A percentile compares a stretch with the other conserved stretches of the same genome.
phyloP scores from a whole-genome alignment of 441 rosid genomes.

The Isatis lusitanica region DNA sequence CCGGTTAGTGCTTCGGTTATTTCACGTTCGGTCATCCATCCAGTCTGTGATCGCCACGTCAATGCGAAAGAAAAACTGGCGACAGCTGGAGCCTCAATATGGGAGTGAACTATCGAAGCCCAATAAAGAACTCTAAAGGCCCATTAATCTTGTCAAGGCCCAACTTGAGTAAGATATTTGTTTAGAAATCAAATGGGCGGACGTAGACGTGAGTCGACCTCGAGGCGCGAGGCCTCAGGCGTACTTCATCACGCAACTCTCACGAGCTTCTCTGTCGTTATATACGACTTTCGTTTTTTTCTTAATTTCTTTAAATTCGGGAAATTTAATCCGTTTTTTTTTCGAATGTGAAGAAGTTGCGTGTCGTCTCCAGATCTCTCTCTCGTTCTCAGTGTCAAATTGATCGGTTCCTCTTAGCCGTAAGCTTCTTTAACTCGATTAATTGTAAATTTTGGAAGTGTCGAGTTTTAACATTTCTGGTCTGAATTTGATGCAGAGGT shows the following conservation, averaged over 20 bases:
- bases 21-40: not conserved
- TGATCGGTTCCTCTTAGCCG: slow-evolving; percentile 7
- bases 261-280: slow-evolving; percentile 38
- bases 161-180: slow-evolving; percentile 19
- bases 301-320: not conserved
- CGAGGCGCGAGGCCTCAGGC: slow-evolving; percentile 41
- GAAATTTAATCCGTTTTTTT: not conserved
- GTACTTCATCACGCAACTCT: slow-evolving; percentile 41
- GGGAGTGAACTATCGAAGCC: not conserved
- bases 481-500: slow-evolving; percentile 4
- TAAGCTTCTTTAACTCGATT: not conserved
- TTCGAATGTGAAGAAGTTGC: slow-evolving; percentile 19
- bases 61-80: not conserved
- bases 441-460: not conserved
- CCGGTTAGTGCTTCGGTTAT: not conserved
- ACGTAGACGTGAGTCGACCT: slow-evolving; percentile 36
- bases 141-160: not conserved
- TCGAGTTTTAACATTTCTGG: not conserved
- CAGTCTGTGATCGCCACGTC: slow-evolving; percentile 13
- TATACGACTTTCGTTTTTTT: slow-evolving; percentile 10
- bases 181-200: not conserved
- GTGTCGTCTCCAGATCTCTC: slow-evolving; percentile 9
- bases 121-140: not conserved
- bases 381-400: not conserved
- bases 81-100: not conserved